phyloP scores from a whole-genome alignment of 805 yeast genomes.

The Schwanniomyces pseudopolymorphus region DNA sequence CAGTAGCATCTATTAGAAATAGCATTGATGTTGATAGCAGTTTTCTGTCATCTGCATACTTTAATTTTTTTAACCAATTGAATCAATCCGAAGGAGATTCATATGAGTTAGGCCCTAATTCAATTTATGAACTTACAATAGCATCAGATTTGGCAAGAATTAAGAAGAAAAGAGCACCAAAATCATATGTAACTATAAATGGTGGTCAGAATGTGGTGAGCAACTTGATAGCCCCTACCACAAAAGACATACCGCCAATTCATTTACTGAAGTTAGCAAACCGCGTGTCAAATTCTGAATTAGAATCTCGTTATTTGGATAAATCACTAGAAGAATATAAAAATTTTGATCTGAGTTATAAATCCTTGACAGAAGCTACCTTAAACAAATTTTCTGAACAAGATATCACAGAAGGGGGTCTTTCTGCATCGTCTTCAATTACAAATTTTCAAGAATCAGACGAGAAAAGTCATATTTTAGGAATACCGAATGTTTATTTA shows the following conservation, averaged over 20 bases:
- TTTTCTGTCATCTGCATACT: constrained; percentile 26
- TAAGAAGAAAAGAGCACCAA: constrained; percentile 32
- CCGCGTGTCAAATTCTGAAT: constrained; percentile 21
- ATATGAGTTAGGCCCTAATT: constrained; percentile 68
- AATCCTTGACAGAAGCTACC: constrained; percentile 35
- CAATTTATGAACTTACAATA: constrained; percentile 73
- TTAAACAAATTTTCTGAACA: constrained; percentile 26
- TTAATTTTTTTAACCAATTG: constrained; percentile 17
- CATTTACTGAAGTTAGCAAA: constrained; percentile 42
- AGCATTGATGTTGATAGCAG: constrained; percentile 33
- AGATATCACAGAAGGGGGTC: constrained; percentile 1
- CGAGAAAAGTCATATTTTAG: constrained; percentile 6
- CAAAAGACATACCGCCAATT: constrained; percentile 81
- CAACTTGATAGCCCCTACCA: constrained; percentile 65
- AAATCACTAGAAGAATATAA: constrained; percentile 26
- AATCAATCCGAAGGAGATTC: constrained; percentile 14
- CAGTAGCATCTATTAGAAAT: constrained; percentile 20
- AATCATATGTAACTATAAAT: constrained; percentile 35
- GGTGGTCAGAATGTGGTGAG: constrained; percentile 43
- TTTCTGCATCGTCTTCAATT: constrained; percentile 8
- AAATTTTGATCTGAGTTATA: constrained; percentile 38
- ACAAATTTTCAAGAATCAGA: constrained; percentile 5
- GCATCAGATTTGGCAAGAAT: constrained; percentile 50
- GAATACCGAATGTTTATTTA: constrained; percentile 70
- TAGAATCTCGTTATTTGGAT: constrained; percentile 17